Evolutionary conservation across 208 protist genomes (phyloP), one percentile per base, ranked within the genome.

Genomic region (Novymonas esmeraldas): DNA sequence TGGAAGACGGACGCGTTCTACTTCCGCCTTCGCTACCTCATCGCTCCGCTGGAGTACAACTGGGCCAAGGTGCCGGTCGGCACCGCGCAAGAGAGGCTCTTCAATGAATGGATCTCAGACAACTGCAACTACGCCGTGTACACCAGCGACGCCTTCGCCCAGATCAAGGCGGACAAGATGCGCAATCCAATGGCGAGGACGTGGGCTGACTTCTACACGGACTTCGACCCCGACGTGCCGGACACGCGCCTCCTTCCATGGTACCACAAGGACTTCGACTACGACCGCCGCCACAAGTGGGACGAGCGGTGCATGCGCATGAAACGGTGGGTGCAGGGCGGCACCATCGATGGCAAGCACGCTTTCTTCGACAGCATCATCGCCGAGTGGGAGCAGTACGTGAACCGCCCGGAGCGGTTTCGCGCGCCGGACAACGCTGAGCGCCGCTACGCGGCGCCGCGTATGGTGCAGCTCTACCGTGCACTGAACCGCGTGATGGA

Each of bases 1-100:
- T 96, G 90, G 88, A 94, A 93, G 72, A 96, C 90, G 0, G 90
- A 96, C 65, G 87, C 90, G 18, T 96, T 96, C 74, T 96, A 96
- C 73, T 94, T 96, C 69, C 85, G 90, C 48, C 78, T 96, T 18
- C 78, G 90, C 10, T 96, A 96, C 52, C 76, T 96, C 4, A 41
- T 84, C n/a, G 78, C 90, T 11, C 90, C 87, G 16, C 56, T 94
- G 48, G 90, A 96, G 75, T 96, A 96, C 76, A 96, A 96, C 64
- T 96, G 88, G 87, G 90, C 90, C 13, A 89, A 84, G 60, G 85
- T 93, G 33, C 90, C 90, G 9, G 80, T 96, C 61, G 90, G 90
- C 6, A 49, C 64, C 20, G 39, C 59, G 18, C 87, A 92, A 55
- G 90, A 96, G 55, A 92, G 88, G 69, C 66, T 87, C 29, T 93